Percentiles rank a stretch among this genome's conserved stretches.
These are phyloP conservation scores for Aechmea fasciata DNA, from an alignment of 176 grass and related monocot species.

Conservation along the genomic window DNA sequence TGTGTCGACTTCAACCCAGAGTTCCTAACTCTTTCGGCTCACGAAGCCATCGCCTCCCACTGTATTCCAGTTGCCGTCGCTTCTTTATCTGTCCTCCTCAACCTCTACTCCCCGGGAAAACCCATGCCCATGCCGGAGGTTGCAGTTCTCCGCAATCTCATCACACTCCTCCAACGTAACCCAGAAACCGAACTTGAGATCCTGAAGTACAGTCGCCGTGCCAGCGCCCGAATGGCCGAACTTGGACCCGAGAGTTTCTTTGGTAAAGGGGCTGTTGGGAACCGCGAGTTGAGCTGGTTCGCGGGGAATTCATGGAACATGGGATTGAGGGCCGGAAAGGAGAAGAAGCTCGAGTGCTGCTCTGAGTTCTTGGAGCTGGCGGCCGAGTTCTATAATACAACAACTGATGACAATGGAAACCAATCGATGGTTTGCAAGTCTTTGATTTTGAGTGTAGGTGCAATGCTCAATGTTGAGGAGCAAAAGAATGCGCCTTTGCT, in stretches of 20 bases:
- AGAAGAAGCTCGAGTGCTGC: slow-evolving; percentile 44
- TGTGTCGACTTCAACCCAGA: slow-evolving; percentile 71
- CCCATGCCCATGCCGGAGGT: slow-evolving; percentile 68
- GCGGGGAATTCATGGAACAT: slow-evolving; percentile 57
- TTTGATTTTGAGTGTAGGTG: slow-evolving; percentile 58
- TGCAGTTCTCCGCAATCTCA: slow-evolving; percentile 65
- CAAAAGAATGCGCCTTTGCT: slow-evolving; percentile 39
- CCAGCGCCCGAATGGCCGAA: slow-evolving; percentile 47
- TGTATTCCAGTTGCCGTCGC: slow-evolving; percentile 48
- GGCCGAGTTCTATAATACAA: slow-evolving; percentile 47
- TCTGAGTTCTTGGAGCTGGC: slow-evolving; percentile 73
- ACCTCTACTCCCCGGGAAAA: slow-evolving; percentile 56
- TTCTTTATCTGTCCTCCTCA: slow-evolving; percentile 52
- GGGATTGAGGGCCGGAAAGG: slow-evolving; percentile 40
- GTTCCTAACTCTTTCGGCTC: slow-evolving; percentile 57
- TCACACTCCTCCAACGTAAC: slow-evolving; percentile 45
- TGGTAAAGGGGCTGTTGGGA: slow-evolving; percentile 50
- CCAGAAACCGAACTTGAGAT: slow-evolving; percentile 60
- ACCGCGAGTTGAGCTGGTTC: slow-evolving; percentile 78
- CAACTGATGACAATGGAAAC: slow-evolving; percentile 35
- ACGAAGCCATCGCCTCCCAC: slow-evolving; percentile 74
- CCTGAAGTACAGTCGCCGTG: slow-evolving; percentile 61
- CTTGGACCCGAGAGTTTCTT: slow-evolving; percentile 53
- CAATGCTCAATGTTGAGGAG: slow-evolving; percentile 51
- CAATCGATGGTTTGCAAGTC: slow-evolving; percentile 48